Percentiles rank a stretch among this genome's conserved stretches.
Evolutionary conservation across 768 basidiomycete genomes (phyloP).

Genomic region (Sporobolomyces phaffii): DNA sequence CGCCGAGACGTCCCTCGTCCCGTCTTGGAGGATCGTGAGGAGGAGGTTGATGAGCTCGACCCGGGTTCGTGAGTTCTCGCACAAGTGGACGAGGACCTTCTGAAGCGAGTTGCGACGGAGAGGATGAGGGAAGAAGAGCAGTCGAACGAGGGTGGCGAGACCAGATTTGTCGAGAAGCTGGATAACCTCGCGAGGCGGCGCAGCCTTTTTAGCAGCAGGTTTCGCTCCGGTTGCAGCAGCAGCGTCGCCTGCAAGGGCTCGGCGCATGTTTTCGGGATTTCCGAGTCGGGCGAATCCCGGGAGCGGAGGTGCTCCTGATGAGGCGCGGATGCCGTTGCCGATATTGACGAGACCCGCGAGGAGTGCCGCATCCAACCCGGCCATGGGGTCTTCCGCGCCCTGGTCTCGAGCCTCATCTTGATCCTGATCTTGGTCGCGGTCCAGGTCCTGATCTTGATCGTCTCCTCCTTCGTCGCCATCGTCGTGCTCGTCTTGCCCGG

Average conservation of each 20-base stretch:
- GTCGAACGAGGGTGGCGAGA: conserved; percentile 77
- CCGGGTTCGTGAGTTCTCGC: conserved; percentile 87
- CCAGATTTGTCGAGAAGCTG: conserved; percentile 85
- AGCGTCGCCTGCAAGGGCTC: no score
- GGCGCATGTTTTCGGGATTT: no score
- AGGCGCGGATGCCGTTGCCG: conserved; percentile 40
- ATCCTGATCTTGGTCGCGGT: conserved; percentile 45
- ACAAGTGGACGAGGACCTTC: conserved; percentile 85
- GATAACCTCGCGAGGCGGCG: conserved; percentile 61
- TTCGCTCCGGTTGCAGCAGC: background rate
- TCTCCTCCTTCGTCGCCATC: conserved; percentile 1
- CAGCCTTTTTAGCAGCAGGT: conserved; percentile 47
- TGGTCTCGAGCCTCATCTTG: conserved; percentile 45
- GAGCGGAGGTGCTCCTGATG: background rate
- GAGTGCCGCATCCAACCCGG: no score
- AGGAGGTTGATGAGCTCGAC: conserved; percentile 89
- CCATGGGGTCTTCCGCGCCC: conserved; percentile 74
- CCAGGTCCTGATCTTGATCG: conserved; percentile 45
- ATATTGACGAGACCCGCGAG: conserved; percentile 85
- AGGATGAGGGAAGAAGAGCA: conserved; percentile 94
- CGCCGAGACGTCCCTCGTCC: conserved; percentile 80
- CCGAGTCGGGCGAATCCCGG: background rate
- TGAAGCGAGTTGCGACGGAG: conserved; percentile 76
- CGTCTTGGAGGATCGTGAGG: conserved; percentile 88
- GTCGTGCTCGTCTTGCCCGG: background rate